Evolutionary conservation across 2,329 filamentous ascomycete genomes (phyloP), one percentile per base, ranked within the genome.

Genomic region (Pestalotiopsis sp.): DNA sequence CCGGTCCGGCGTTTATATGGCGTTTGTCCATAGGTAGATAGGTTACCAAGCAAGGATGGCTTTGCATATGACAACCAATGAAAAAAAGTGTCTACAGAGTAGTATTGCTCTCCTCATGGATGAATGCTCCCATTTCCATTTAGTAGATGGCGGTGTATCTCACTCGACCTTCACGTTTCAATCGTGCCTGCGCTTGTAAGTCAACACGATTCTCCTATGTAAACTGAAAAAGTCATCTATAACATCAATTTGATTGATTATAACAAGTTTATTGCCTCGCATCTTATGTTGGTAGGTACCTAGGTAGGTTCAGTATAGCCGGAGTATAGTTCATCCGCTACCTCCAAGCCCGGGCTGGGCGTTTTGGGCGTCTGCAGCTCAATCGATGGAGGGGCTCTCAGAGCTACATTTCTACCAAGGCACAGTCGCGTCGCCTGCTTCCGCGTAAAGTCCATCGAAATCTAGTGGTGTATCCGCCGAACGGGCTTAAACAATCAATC

Each of bases 1-100:
- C 36, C 61, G 61, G 20, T 25, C 20, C 13, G 59, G 59, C 59
- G 59, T 62, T 62, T 17, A 40, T 9, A 14, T 40, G 59, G 36
- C 59, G 59, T 62, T 40, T 40, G 12, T 38, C 38, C 6, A 52
- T 64, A 64, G 40, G 61, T 64, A 64, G 40, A 64, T 64, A 66
- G 41, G 7, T 17, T 62, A 41, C 20, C 6, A 40, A 62, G 17
- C 27, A 12, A 17, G 14, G 14, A 17, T 59, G 23, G 12, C 13
- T 13, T 27, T 27, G 41, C 45, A 23, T 20, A 52, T n/a, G 4
- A 20, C 14, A 9, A 4, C 17, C 20, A 52, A n/a, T n/a, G 45
- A 52, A 52, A n/a, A n/a, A 45, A 45, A 45, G 41, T 45, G 13
- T 45, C 41, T 36, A 36, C 31, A 2, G 41, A 45, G 17, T 45